Percentiles rank a stretch among this genome's conserved stretches.
phyloP scores from a whole-genome alignment of 106 monocot species.

The Dendrobium officinale region DNA sequence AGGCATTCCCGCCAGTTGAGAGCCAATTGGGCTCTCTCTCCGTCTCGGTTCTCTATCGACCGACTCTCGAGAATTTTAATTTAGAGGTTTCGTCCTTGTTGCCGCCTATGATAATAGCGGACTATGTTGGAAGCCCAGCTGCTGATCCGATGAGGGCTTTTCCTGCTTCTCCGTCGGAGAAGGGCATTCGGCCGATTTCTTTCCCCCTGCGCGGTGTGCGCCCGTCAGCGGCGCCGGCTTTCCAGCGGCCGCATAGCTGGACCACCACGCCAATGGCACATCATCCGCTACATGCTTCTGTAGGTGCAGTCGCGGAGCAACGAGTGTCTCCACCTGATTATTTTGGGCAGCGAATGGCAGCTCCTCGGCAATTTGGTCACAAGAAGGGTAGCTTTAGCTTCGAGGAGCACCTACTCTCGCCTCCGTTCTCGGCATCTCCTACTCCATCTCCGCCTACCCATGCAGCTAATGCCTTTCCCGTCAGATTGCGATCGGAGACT shows the following conservation, averaged over 20 bases:
- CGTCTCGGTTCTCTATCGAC: slow-evolving; percentile 54
- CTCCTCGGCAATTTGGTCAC: slow-evolving; percentile 7
- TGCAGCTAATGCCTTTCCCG: slow-evolving; percentile 34
- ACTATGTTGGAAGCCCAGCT: slow-evolving; percentile 91
- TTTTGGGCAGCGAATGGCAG: slow-evolving; percentile 6
- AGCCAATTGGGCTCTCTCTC: slow-evolving; percentile 63
- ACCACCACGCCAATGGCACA: slow-evolving; percentile 25
- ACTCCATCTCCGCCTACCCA: slow-evolving; percentile 73
- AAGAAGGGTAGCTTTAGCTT: slow-evolving; percentile 33
- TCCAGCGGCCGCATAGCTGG: slow-evolving; percentile 77
- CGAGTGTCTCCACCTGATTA: slow-evolving; percentile 12
- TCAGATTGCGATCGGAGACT: slow-evolving; percentile 39
- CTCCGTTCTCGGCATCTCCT: slow-evolving; percentile 62
- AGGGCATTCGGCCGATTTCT: slow-evolving; percentile 12
- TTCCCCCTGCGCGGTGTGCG: slow-evolving; percentile 26
- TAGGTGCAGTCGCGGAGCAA: slow-evolving; percentile 11
- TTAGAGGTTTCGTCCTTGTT: slow-evolving; percentile 53
- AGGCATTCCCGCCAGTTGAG: slow-evolving; percentile 65
- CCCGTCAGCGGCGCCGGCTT: slow-evolving; percentile 10
- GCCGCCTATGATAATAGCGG: slow-evolving; percentile 66
- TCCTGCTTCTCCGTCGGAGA: slow-evolving; percentile 47
- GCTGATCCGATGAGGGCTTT: slow-evolving; percentile 69
- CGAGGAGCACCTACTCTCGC: slow-evolving; percentile 47
- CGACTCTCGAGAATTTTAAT: slow-evolving; percentile 50
- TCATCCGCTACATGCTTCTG: slow-evolving; percentile 21